Evolutionary conservation across 768 basidiomycete species (phyloP).

Genomic region (Suillus subluteus): DNA sequence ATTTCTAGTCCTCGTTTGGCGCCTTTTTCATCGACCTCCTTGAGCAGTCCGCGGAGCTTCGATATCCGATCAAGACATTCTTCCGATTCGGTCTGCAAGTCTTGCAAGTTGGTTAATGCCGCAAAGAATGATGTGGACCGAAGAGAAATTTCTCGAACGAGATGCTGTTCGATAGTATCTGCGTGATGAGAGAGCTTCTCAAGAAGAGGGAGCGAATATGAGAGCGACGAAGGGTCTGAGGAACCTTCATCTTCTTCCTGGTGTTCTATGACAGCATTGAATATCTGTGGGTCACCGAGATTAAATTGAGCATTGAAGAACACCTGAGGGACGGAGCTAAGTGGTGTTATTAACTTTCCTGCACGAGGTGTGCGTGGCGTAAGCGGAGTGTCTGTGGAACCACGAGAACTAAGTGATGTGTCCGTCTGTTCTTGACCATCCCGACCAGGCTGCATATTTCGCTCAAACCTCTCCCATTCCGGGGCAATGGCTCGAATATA

Average conservation of each 20-base stretch:
- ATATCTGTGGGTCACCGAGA: conserved; percentile 78
- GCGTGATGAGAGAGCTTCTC: conserved; percentile 92
- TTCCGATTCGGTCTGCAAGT: conserved; percentile 87
- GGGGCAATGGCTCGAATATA: conserved; percentile 73
- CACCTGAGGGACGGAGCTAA: conserved; percentile 75
- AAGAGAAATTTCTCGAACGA: conserved; percentile 88
- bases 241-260: conserved; percentile 39
- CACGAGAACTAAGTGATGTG: conserved; percentile 14
- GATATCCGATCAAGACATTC: conserved; percentile 79
- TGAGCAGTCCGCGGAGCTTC: conserved; percentile 69
- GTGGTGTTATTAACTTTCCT: conserved; percentile 60
- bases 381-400: conserved; percentile 14
- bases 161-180: conserved; percentile 93
- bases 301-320: conserved; percentile 84
- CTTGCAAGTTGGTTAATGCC: conserved; percentile 91
- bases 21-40: conserved; percentile 73
- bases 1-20: conserved; percentile 82
- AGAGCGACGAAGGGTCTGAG: conserved; percentile 61
- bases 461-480: conserved; percentile 80
- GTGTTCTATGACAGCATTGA: conserved; percentile 74
- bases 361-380: conserved; percentile 38
- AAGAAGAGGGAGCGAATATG: conserved; percentile 73
- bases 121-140: conserved; percentile 96
- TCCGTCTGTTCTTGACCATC: conserved; percentile 36
- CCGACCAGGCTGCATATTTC: conserved; percentile 37